A percentile compares a stretch with the other conserved stretches of the same genome.
phyloP scores from a whole-genome alignment of 306 rosid species.

The Fragaria iinumae region DNA sequence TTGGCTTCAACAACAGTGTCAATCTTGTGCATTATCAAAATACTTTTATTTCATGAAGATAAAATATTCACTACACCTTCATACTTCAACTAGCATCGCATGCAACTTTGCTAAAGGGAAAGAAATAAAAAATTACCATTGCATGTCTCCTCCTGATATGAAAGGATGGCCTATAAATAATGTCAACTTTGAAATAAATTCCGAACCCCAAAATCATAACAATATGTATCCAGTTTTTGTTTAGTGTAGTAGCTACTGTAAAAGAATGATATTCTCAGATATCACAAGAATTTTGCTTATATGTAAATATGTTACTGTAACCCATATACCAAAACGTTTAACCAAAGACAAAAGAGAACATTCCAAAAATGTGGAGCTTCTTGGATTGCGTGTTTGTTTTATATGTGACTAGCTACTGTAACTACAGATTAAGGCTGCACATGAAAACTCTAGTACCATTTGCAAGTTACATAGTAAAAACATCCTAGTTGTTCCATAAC shows the following conservation, averaged over 20 bases:
- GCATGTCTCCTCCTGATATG: not conserved
- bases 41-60: no score
- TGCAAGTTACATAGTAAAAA: slow-evolving; percentile 19
- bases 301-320: not conserved
- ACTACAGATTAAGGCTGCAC: not conserved
- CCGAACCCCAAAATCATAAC: not conserved
- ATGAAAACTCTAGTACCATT: not conserved
- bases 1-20: no score
- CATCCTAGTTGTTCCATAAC: not conserved
- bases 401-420: not conserved
- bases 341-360: not conserved
- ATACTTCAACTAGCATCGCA: no score
- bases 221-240: not conserved
- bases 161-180: no score
- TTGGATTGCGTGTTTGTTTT: not conserved
- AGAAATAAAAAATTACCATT: not conserved
- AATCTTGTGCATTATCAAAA: no score
- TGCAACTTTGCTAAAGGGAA: no score
- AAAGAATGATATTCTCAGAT: not conserved
- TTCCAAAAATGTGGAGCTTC: not conserved
- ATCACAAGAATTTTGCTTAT: not conserved
- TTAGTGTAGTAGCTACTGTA: not conserved
- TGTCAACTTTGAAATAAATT: not conserved
- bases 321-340: not conserved
- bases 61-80: no score